Conservation (phyloP, 169 alveolate genomes). For the Cytauxzoon felis region DNA sequence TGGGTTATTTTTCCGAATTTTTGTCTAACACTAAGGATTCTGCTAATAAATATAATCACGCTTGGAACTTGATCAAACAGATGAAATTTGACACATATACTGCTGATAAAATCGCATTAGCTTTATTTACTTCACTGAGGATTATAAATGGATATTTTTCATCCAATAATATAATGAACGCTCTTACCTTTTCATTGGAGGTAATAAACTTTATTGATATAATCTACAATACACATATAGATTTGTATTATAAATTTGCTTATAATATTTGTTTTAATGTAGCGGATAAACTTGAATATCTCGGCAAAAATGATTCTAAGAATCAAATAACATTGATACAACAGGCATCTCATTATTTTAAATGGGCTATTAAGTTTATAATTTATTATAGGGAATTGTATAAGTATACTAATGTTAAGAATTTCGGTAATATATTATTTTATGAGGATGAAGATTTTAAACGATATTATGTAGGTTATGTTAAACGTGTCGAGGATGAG, state of each 20-base stretch:
- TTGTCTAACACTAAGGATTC: conserved; percentile 45
- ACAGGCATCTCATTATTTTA: conserved; percentile 38
- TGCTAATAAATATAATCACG: neutral
- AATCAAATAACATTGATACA: conserved; percentile 7
- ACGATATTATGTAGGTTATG: neutral
- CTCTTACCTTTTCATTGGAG: conserved; percentile 29
- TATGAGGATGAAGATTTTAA: conserved; percentile 40
- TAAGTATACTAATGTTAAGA: neutral
- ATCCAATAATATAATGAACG: conserved; percentile 4
- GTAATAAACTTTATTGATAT: conserved; percentile 6
- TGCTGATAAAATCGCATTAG: conserved; percentile 28
- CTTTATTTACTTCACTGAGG: conserved; percentile 32
- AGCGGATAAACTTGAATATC: conserved; percentile 33
- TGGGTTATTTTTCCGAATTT: conserved; percentile 50
- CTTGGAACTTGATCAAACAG: conserved; percentile 30
- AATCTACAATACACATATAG: neutral
- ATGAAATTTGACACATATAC: neutral
- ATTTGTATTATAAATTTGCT: conserved; percentile 37
- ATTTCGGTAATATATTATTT: conserved; percentile 9
- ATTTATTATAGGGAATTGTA: conserved; percentile 3
- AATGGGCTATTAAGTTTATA: conserved; percentile 38
- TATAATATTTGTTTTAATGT: conserved; percentile 30
- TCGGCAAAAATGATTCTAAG: conserved; percentile 13
- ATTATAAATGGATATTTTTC: conserved; percentile 22
- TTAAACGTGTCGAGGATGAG: neutral